Evolutionary conservation across 257 asterid species (phyloP), one percentile per base, ranked within the genome.

Genomic region (Jaltomata sinuosa): DNA sequence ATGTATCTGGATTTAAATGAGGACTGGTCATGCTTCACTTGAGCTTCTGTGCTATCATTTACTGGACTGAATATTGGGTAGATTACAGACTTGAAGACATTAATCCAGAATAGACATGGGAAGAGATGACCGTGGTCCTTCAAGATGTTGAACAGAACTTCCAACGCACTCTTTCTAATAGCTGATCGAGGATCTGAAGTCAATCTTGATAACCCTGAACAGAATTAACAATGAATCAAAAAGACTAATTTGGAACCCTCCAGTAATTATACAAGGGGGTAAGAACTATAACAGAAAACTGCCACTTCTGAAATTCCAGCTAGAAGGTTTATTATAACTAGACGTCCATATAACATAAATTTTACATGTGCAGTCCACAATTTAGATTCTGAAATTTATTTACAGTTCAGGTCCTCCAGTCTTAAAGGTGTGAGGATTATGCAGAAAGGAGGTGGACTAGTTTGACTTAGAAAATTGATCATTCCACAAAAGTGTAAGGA

Each of bases 71-170:
- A 95, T 85, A 95, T 91, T 65, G 99, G 98, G 87, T 89, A 92
- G 84, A 97, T 89, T 27, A 91, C 94, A 78, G 93, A 89, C 81
- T 83, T 88, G 89, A 93, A 97, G 88, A 97, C 88, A 85, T 81
- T 89, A 55, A 69, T 88, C 99, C 99, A 97, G 86, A 97, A 94
- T 72, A 89, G 74, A 81, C 85, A 89, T 15, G 98, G 88, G 87
- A 95, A 97, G 85, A 97, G 94, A 84, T 91, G 94, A 57, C 99
- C 99, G 81, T 97, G 98, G 92, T 97, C 99, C 89, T 95, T 95
- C 87, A 97, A 89, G 87, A 94, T 97, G 90, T 97, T 93, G 87
- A 97, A 97, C 80, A 97, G 95, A 91, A 97, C 99, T 90, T 95
- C 98, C 86, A 97, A 88, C 21, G 99, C 92, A 79, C 99, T 90